Evolutionary conservation across 2,329 filamentous ascomycete species (phyloP).

Genomic region (Aureobasidium pullulans): DNA sequence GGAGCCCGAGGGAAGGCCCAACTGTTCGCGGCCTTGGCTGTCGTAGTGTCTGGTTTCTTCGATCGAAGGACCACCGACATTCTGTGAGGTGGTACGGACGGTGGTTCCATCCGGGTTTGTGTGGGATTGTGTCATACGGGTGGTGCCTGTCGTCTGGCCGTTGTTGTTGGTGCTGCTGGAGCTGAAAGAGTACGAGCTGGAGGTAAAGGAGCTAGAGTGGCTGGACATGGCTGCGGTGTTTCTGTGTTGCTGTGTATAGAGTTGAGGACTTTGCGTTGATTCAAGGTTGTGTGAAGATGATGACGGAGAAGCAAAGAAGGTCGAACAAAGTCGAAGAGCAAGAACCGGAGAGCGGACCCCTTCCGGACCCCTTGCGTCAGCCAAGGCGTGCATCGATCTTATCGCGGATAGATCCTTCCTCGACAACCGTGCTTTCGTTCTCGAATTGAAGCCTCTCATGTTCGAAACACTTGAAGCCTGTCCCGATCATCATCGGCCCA

Average conservation of each 20-base stretch:
- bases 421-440: not conserved
- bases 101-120: slow-evolving; percentile 22
- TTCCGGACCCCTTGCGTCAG: not conserved
- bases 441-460: not conserved
- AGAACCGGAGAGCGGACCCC: not conserved
- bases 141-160: slow-evolving; percentile 20
- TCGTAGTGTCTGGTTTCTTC: slow-evolving; percentile 26
- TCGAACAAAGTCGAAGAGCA: not conserved
- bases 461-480: not conserved
- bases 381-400: not conserved
- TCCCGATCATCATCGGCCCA: not conserved
- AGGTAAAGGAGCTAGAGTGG: slow-evolving; percentile 10
- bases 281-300: too few species aligned
- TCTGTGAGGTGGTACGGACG: slow-evolving; percentile 23
- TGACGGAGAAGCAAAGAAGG: not conserved
- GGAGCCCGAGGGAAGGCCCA: slow-evolving; percentile 14
- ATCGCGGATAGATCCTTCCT: slow-evolving; percentile 5
- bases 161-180: slow-evolving; percentile 20
- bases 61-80: slow-evolving; percentile 23
- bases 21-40: slow-evolving; percentile 23
- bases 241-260: not conserved
- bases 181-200: slow-evolving; percentile 19
- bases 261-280: not conserved
- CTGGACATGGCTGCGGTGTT: slow-evolving; percentile 15
- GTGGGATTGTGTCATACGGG: slow-evolving; percentile 19